Evolutionary conservation across 371 early-diverging fungal species (phyloP), one percentile per base, ranked within the genome.

Genomic region (Blastocladiella emersonii): DNA sequence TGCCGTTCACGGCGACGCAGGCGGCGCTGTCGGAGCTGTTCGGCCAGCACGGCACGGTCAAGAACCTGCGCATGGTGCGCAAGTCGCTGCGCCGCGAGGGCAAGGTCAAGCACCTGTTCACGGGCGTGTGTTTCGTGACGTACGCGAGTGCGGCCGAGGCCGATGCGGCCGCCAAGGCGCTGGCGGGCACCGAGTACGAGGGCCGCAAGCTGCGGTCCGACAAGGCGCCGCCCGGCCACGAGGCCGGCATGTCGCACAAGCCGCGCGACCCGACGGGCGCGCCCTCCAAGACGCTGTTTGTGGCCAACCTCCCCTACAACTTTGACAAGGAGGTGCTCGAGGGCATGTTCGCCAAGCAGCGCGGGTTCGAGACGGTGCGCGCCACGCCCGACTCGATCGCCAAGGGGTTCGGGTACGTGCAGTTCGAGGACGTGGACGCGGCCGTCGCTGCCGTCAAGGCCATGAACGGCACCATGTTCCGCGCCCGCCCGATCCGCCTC

Each of bases 251-350:
- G 30, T 17, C 5, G 45, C 10, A 3, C 45, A 21, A 12, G 45
- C 8, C 39, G 39, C 53, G 53, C 53, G 67, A 43, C 2, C 75
- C 76, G 44, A 53, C 70, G 43, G 62, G 66, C 66, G 17, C 27
- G 53, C 53, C 53, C 30, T 51, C 53, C 30, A 30, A 51, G 30
- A 74, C 72, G 51, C 65, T 78, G 21, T 78, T 74, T 64, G 61
- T 76, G 43, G 78, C 72, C 37, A 76, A 76, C 71, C 60, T 78
- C 37, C 45, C 61, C 66, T 76, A 73, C 66, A 59, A 64, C 53
- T 70, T 64, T 60, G 76, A 76, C 30, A 3, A 10, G 15, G 13
- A 13, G 12, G 17, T 17, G 45, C 30, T 51, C 32, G 53, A 51
- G 32, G 53, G 7, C 30, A 13, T 51, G 53, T 25, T 51, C 53